Conservation (phyloP, 768 basidiomycete species). For the Mycena capillaripes region DNA sequence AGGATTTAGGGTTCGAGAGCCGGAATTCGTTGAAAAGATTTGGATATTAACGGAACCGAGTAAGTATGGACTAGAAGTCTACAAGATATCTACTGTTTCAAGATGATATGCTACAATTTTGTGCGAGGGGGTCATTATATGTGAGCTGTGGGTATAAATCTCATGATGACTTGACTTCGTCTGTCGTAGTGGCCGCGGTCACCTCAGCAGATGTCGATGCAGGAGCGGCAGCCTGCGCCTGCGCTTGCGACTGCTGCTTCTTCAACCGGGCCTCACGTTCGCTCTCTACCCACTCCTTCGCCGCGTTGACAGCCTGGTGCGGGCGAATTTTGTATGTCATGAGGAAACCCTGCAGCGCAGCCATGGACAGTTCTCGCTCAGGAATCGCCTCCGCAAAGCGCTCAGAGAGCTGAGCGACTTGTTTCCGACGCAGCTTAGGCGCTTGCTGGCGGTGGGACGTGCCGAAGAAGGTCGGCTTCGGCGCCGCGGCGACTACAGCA, state of each 20-base stretch:
- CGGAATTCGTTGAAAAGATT: too few relatives aligned
- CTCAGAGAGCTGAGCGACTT: slow-evolving; percentile 63
- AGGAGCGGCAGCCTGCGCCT: background rate
- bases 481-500: slow-evolving; percentile 25
- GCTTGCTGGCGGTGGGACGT: slow-evolving; percentile 50
- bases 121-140: too few relatives aligned
- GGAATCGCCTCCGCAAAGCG: slow-evolving; percentile 69
- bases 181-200: background rate
- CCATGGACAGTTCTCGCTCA: slow-evolving; percentile 64
- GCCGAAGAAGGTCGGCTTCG: slow-evolving; percentile 36
- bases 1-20: too few relatives aligned
- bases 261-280: slow-evolving; percentile 53
- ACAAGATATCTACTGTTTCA: too few relatives aligned
- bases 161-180: slow-evolving; percentile 15
- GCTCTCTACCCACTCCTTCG: slow-evolving; percentile 57
- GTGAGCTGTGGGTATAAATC: too few relatives aligned
- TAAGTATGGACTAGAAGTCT: too few relatives aligned
- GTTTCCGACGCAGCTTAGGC: slow-evolving; percentile 55
- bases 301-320: slow-evolving; percentile 51
- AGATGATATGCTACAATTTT: too few relatives aligned
- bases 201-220: background rate
- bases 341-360: slow-evolving; percentile 49
- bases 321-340: slow-evolving; percentile 47
- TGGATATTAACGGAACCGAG: too few relatives aligned
- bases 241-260: slow-evolving; percentile 20